Base-by-base conservation (phyloP, 202 grass and related monocot species). In the Saccharum hybrid region DNA sequence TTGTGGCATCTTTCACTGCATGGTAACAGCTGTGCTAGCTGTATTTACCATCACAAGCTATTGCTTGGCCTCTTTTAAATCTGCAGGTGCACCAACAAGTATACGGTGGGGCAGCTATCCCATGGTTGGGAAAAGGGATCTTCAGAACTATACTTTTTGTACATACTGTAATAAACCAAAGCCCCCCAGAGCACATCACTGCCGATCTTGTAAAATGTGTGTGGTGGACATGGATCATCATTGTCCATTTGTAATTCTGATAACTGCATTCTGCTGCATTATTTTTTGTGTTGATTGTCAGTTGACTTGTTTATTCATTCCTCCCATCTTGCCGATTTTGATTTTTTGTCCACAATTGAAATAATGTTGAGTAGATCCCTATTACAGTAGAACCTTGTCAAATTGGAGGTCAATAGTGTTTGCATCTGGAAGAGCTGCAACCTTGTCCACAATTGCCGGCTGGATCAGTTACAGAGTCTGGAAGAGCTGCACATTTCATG, bases 151-250 rank as follows among this genome's bases (percentile, higher is more conserved):
- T 76, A 99, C 93, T 0, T 93, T 90, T 34, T 99, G 96, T 73
- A 37, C 70, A 60, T 96, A 96, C 70, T 99, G 96, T 81, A 83
- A 71, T 66, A 99, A 85, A 89, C 96, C 96, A 39, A 99, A 99
- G 78, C 89, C 96, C 21, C 93, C 89, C 54, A 92, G 93, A 84
- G 89, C 96, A 84, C 93, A 99, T 82, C 96, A 96, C 68, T 99
- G 96, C 66, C 91, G 96, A 87, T 99, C 96, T 41, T 99, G 96
- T 83, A 94, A 90, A 93, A 96, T 89, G 87, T 99, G 96, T 59
- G 89, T 99, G 49, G 64, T 96, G 75, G 93, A 99, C 79, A 99
- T 99, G 96, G 96, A 99, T 85, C 96, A 99, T 85, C 96, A 99
- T 79, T 99, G 96, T 82, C 96, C 96, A 72, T 99, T 99, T 92